Percentiles rank a stretch among this genome's conserved stretches.
These are phyloP conservation scores for Cynanchum wilfordii DNA, from an alignment of 257 asterid genomes.

Conservation along the genomic window DNA sequence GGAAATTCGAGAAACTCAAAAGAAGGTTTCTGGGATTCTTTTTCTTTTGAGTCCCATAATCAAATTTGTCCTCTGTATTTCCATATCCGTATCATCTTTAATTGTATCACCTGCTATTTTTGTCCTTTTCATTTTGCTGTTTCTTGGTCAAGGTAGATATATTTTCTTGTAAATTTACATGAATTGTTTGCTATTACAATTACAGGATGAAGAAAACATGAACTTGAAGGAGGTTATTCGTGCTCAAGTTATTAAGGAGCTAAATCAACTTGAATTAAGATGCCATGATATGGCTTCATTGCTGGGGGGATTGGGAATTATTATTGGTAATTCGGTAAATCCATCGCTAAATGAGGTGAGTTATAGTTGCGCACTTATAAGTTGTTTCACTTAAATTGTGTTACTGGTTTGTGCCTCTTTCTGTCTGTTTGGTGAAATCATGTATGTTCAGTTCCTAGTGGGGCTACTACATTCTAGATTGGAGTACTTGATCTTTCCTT, in stretches of 20 bases:
- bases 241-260: constrained; percentile 54
- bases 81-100: background rate
- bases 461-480: background rate
- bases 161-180: constrained; percentile 6
- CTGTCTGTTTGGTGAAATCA: background rate
- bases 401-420: background rate
- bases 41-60: background rate
- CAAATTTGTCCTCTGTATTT: background rate
- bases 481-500: background rate
- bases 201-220: constrained; percentile 83
- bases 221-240: constrained; percentile 77
- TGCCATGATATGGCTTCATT: constrained; percentile 71
- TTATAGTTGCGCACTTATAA: constrained; percentile 9
- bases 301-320: constrained; percentile 55
- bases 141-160: background rate
- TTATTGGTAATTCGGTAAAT: constrained; percentile 40
- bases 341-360: constrained; percentile 64
- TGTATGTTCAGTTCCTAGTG: background rate
- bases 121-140: background rate
- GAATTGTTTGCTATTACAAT: constrained; percentile 13
- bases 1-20: constrained; percentile 71
- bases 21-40: constrained; percentile 51
- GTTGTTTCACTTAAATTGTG: background rate
- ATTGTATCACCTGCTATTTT: background rate
- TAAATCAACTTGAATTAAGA: constrained; percentile 45